Evolutionary conservation across 2,329 filamentous ascomycete genomes (phyloP).

Genomic region (Aurifilum marmelostoma): DNA sequence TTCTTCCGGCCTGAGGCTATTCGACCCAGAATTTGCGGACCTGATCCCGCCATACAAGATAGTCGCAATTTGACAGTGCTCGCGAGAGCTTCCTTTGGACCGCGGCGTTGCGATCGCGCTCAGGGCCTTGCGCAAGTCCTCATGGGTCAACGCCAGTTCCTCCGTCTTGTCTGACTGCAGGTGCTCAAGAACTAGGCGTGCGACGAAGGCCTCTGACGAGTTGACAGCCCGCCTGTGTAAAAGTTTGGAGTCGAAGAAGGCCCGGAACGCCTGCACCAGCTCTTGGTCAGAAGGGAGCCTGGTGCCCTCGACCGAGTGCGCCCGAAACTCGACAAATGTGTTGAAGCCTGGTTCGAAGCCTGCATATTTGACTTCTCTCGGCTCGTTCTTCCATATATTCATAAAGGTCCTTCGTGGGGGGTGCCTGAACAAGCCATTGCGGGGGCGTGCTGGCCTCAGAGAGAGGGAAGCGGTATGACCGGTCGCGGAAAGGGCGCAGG

Average conservation of each 20-base stretch:
- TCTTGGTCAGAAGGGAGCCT: conserved; percentile 67
- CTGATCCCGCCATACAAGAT: conserved; percentile 46
- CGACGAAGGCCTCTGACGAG: conserved; percentile 67
- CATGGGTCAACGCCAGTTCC: conserved; percentile 42
- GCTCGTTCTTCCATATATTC: conserved; percentile 61
- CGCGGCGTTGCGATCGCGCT: conserved; percentile 48
- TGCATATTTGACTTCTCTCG: conserved; percentile 62
- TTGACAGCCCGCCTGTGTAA: conserved; percentile 57
- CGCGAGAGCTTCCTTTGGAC: conserved; percentile 43
- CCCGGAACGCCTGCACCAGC: conserved; percentile 65
- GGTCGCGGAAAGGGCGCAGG: conserved; percentile 33
- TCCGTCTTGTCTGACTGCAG: conserved; percentile 64
- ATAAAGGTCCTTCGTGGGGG: conserved; percentile 48
- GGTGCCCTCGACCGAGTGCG: conserved; percentile 63
- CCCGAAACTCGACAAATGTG: conserved; percentile 69
- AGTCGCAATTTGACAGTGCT: conserved; percentile 53
- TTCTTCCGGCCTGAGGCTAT: background rate
- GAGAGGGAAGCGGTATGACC: conserved; percentile 28
- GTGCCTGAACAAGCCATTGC: conserved; percentile 7
- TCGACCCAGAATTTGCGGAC: background rate
- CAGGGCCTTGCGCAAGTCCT: conserved; percentile 50
- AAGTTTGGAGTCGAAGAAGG: conserved; percentile 64
- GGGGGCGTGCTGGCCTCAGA: conserved; percentile 11
- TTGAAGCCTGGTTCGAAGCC: conserved; percentile 72
- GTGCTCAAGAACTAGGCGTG: conserved; percentile 51